A percentile compares a stretch with the other conserved stretches of the same genome.
Evolutionary conservation across 495 filamentous ascomycete genomes (phyloP).

Genomic region (Aspergillus funiculosus): DNA sequence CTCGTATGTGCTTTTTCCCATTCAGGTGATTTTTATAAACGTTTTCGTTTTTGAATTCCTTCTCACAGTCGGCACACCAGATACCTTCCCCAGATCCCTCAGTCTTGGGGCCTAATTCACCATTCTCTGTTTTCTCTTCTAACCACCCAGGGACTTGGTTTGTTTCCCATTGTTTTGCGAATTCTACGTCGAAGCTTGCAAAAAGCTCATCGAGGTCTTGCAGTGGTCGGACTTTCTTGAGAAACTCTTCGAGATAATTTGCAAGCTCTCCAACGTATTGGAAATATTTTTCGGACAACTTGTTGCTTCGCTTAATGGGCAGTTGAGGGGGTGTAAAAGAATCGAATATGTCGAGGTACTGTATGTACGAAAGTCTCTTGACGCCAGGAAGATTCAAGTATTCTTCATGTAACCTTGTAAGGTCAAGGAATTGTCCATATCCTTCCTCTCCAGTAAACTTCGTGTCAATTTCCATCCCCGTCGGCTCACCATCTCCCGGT

Average conservation of each 20-base stretch:
- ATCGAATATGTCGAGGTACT: slow-evolving; percentile 88
- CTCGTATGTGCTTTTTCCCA: slow-evolving; percentile 87
- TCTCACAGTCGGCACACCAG: slow-evolving; percentile 87
- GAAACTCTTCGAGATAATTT: slow-evolving; percentile 78
- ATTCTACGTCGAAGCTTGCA: slow-evolving; percentile 67
- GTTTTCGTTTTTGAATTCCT: slow-evolving; percentile 91
- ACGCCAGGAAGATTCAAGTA: slow-evolving; percentile 84
- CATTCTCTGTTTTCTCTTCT: slow-evolving; percentile 45
- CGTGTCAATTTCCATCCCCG: slow-evolving; percentile 64
- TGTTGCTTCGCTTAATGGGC: slow-evolving; percentile 68
- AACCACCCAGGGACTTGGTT: slow-evolving; percentile 79
- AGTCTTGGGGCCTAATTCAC: slow-evolving; percentile 40
- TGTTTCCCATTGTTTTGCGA: slow-evolving; percentile 74
- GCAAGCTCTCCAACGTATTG: slow-evolving; percentile 75
- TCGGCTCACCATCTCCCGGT: slow-evolving; percentile 57
- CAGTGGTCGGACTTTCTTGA: slow-evolving; percentile 71
- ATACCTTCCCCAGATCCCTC: slow-evolving; percentile 63
- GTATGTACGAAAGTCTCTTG: slow-evolving; percentile 78
- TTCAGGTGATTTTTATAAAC: slow-evolving; percentile 84
- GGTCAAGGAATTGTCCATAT: slow-evolving; percentile 83
- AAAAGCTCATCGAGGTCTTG: slow-evolving; percentile 79
- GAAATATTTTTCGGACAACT: slow-evolving; percentile 87
- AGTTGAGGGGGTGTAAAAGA: slow-evolving; percentile 67
- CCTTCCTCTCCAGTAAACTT: slow-evolving; percentile 96
- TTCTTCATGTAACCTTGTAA: slow-evolving; percentile 74